A percentile compares a stretch with the other conserved stretches of the same genome.
These are phyloP conservation scores for Erodium maritimum DNA, from an alignment of 345 rosid genomes.

Conservation along the genomic window DNA sequence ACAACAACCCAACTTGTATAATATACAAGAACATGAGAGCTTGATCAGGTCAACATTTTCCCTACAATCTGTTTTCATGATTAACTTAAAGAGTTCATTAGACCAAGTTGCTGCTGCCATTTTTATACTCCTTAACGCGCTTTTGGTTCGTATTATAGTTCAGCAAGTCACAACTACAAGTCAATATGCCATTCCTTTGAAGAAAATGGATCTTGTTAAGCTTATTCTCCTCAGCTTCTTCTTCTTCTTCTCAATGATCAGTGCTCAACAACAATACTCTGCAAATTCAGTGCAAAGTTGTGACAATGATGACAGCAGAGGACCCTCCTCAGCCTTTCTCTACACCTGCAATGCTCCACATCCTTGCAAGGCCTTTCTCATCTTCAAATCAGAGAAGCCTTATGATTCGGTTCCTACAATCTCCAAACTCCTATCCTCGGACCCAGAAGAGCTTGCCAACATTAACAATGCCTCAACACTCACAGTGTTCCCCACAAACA, in stretches of 20 bases:
- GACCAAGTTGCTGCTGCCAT: background rate
- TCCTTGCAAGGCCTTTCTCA: slow-evolving; percentile 30
- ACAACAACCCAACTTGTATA: too few species aligned
- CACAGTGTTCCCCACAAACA: slow-evolving; percentile 14
- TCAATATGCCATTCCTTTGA: slow-evolving; percentile 1
- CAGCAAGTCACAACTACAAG: background rate
- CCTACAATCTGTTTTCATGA: background rate
- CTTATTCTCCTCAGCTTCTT: slow-evolving; percentile 2
- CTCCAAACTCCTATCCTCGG: slow-evolving; percentile 22
- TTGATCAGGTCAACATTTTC: background rate
- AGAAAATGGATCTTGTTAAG: slow-evolving; percentile 8
- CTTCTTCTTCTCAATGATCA: slow-evolving; percentile 3
- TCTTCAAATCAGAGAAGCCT: slow-evolving; percentile 28
- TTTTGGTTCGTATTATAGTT: background rate
- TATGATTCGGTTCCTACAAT: slow-evolving; percentile 27
- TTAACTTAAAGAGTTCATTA: background rate
- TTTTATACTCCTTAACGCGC: background rate
- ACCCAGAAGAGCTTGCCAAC: slow-evolving; percentile 15
- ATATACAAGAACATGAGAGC: background rate
- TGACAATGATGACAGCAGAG: slow-evolving; percentile 5
- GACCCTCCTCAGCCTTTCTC: slow-evolving; percentile 23
- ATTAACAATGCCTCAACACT: slow-evolving; percentile 26
- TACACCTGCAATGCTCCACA: slow-evolving; percentile 31
- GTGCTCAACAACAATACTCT: slow-evolving; percentile 27
- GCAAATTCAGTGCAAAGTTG: slow-evolving; percentile 19